Evolutionary conservation across 345 rosid species (phyloP), one percentile per base, ranked within the genome.

Genomic region (Raphanus raphanistrum): DNA sequence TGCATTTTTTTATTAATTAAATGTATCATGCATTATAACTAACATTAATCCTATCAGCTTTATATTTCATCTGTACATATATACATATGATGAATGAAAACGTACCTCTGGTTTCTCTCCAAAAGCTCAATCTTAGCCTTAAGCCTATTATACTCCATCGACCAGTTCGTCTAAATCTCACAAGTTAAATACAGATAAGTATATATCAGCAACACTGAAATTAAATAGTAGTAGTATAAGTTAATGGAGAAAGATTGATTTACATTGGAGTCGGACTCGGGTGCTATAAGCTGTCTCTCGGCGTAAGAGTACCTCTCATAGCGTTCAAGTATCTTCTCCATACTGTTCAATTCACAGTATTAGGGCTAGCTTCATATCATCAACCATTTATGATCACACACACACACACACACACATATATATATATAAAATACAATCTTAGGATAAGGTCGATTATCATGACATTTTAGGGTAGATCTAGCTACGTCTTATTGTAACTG

Each of bases 41-140:
- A 15, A 52, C 59, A 52, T 52, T 52, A 52, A 52, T 16, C 26
- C 59, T 52, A 15, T 6, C 8, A 15, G 59, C 71, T 65, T 71
- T 52, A 7, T 64, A 62, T 62, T 35, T 64, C 8, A 64, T 77
- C 3, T 16, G 33, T 31, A 12, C 5, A 28, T n/a, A 27, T 21
- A 35, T 63, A 63, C 17, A 54, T 1, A 25, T 4, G 21, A 13
- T 31, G 13, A 43, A 45, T 55, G 41, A 29, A 58, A 48, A 11
- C 52, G 52, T 82, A 92, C 98, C 97, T 89, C 26, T 89, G 93
- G 82, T 86, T 92, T 84, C 82, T 92, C 76, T 90, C 90, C 54
- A 94, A 76, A 81, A 90, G 92, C 79, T 92, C 97, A 69, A 92
- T 84, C 82, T 90, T 94, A 48, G 89, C 92, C 86, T 89, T 94